Conservation (phyloP, 768 basidiomycete species). For the Tylopilus vinaceipallidus region DNA sequence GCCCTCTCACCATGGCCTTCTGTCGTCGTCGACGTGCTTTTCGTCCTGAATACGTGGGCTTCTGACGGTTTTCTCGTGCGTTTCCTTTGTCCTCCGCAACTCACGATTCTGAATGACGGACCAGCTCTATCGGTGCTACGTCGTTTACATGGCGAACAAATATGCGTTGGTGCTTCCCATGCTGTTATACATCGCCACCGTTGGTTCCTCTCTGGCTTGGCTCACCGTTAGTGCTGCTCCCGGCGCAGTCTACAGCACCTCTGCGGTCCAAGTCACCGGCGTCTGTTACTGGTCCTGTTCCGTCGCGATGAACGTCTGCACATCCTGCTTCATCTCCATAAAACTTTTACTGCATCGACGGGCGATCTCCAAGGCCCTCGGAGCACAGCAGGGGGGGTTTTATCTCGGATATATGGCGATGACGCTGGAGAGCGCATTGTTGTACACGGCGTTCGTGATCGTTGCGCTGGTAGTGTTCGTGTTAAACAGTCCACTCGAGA, state of each 20-base stretch:
- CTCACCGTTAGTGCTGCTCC: slow-evolving; percentile 14
- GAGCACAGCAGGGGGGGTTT: slow-evolving; percentile 13
- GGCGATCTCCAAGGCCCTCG: slow-evolving; percentile 8
- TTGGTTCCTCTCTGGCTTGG: slow-evolving; percentile 17
- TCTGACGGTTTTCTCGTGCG: slow-evolving; percentile 26
- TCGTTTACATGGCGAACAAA: slow-evolving; percentile 16
- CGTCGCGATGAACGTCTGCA: slow-evolving; percentile 13
- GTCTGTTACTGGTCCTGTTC: slow-evolving; percentile 16
- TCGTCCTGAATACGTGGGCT: slow-evolving; percentile 21
- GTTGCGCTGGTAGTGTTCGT: slow-evolving; percentile 13
- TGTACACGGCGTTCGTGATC: slow-evolving; percentile 16
- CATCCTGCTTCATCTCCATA: slow-evolving; percentile 12
- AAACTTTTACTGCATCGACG: slow-evolving; percentile 22
- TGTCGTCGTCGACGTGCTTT: slow-evolving; percentile 7
- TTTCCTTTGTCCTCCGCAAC: background rate
- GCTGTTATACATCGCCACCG: slow-evolving; percentile 16
- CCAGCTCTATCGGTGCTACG: slow-evolving; percentile 23
- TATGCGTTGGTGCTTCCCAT: background rate
- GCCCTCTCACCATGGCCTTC: slow-evolving; percentile 17
- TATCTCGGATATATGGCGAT: slow-evolving; percentile 26
- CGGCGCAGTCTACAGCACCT: slow-evolving; percentile 17
- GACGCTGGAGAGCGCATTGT: slow-evolving; percentile 24
- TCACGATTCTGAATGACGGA: background rate
- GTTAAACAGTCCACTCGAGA: slow-evolving; percentile 22
- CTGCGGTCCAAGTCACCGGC: slow-evolving; percentile 14